Evolutionary conservation across 176 grass and related monocot genomes (phyloP).

Genomic region (Eleusine indica): DNA sequence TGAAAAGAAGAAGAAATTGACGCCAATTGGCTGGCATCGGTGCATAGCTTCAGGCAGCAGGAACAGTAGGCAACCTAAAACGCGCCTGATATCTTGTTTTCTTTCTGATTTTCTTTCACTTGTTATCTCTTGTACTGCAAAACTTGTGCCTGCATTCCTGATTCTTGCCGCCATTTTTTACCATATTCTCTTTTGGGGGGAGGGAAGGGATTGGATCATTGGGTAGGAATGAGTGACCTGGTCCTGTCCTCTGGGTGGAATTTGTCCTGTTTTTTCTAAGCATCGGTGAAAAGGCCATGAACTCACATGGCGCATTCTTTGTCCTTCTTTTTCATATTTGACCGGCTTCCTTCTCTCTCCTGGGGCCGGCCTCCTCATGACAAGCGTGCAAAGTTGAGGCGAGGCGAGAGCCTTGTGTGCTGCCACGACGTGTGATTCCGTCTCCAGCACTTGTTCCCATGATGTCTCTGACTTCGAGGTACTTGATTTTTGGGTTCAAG

Average conservation of each 20-base stretch:
- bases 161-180: background rate
- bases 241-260: background rate
- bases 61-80: background rate
- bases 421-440: background rate
- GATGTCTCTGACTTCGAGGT: conserved; percentile 32
- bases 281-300: background rate
- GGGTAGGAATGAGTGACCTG: background rate
- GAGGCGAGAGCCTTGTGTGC: background rate
- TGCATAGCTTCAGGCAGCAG: background rate
- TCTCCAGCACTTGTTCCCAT: background rate
- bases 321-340: background rate
- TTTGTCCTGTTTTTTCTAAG: background rate
- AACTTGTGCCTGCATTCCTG: background rate
- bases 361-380: background rate
- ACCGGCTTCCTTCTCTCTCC: background rate
- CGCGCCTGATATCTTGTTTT: background rate
- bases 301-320: background rate
- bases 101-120: background rate
- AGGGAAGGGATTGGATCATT: background rate
- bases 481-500: background rate
- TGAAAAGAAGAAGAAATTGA: background rate
- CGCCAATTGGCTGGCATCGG: background rate
- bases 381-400: background rate
- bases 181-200: background rate
- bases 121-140: background rate